phyloP scores from a whole-genome alignment of 441 rosid species.

The Syzygium syzygioides region DNA sequence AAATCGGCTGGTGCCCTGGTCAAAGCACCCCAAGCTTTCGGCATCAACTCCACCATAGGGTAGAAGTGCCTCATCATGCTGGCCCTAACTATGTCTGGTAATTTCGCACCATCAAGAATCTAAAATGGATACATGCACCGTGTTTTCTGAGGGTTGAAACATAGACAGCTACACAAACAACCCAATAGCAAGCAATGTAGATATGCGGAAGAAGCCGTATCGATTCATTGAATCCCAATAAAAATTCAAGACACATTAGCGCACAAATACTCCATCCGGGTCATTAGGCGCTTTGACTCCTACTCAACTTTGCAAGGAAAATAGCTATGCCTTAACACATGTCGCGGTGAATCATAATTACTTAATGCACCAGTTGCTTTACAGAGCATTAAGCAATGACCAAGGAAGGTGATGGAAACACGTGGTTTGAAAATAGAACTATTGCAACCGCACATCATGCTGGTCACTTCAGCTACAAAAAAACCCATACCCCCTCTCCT shows the following conservation, averaged over 20 bases:
- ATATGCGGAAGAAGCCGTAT: not conserved
- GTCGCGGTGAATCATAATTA: not conserved
- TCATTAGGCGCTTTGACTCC: not conserved
- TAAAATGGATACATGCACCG: not conserved
- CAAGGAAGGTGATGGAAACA: rapidly evolving
- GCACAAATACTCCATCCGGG: not conserved
- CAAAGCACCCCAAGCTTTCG: not conserved
- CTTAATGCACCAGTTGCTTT: not conserved
- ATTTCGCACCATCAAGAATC: not conserved
- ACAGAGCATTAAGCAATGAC: not conserved
- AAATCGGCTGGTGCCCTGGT: not conserved
- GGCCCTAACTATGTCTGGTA: not conserved
- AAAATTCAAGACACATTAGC: not conserved
- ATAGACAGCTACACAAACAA: not conserved
- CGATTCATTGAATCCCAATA: not conserved
- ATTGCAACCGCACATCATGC: not conserved
- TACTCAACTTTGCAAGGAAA: not conserved
- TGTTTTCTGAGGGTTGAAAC: not conserved
- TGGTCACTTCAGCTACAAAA: too few relatives aligned
- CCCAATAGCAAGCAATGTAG: not conserved
- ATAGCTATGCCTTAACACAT: not conserved
- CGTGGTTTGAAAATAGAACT: not conserved
- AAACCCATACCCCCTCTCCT: not conserved
- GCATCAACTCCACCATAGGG: not conserved
- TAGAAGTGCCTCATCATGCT: not conserved